phyloP scores from a whole-genome alignment of 108 stramenopile species.

The Aurantiochytrium sp. region DNA sequence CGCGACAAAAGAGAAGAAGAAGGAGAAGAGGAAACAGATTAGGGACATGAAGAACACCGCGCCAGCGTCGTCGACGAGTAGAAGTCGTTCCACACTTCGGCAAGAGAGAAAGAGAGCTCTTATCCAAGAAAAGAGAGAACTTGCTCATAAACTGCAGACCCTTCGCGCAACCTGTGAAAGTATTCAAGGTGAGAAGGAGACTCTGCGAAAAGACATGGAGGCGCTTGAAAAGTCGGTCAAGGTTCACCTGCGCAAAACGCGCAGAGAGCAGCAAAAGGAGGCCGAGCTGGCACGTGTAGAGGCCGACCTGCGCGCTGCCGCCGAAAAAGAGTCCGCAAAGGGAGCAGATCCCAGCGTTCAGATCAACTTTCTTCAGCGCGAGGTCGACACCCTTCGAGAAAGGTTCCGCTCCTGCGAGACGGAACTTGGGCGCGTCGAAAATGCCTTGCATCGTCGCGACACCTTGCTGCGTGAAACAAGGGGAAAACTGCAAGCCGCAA shows the following conservation, averaged over 20 bases:
- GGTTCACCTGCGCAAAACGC: not conserved
- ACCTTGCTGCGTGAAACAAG: not conserved
- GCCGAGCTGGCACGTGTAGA: not conserved
- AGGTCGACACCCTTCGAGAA: not conserved
- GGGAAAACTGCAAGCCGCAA: not conserved
- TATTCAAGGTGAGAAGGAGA: not conserved
- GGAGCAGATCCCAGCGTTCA: not conserved
- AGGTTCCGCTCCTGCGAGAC: not conserved
- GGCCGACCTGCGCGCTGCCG: not conserved
- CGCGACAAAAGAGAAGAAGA: too few species aligned
- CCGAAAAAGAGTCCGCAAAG: not conserved
- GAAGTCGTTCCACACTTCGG: too few species aligned
- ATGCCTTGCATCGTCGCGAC: not conserved
- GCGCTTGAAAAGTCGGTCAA: not conserved
- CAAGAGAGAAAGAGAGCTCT: not conserved
- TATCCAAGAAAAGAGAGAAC: not conserved
- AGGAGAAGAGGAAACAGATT: not conserved
- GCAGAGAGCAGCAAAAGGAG: not conserved
- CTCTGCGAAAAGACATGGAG: not conserved
- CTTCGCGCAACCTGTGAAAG: not conserved
- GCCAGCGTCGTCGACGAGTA: too few species aligned
- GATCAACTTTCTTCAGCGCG: not conserved
- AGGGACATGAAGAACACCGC: not conserved
- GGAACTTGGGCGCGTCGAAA: not conserved
- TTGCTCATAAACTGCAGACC: not conserved